Evolutionary conservation across 1,139 yeast species (phyloP), one percentile per base, ranked within the genome.

Genomic region (Candida buenavistaensis): DNA sequence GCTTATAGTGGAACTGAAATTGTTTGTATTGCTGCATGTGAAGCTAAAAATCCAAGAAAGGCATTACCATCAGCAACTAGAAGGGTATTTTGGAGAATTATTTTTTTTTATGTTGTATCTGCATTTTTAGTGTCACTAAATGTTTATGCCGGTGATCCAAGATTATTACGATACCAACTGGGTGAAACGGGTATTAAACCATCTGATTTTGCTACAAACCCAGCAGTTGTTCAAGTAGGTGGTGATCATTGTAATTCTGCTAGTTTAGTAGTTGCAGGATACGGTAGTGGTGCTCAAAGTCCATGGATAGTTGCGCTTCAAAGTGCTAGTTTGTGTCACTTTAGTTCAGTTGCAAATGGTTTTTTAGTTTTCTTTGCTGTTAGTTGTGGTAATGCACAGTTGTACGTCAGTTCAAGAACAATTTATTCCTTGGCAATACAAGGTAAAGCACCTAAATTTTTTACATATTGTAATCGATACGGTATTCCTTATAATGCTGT

Each of bases 221-320:
- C 46, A 37, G 74, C 72, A 5, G 52, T 68, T n/a, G 39, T 57
- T n/a, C 56, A 55, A 33, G 65, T 59, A 14, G 76, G 75, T 2
- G 74, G 73, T 0, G 51, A 46, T 14, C 59, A 66, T 39, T 70
- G 76, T 46, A 44, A 52, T 2, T 48, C 59, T 25, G 52, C 52
- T n/a, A 46, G 65, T 1, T 43, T 60, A 1, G 52, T 61, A 3
- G 69, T 64, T 57, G 77, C 71, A 1, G 81, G 80, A 0, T 68
- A 60, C 42, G 68, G 76, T 4, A 78, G 74, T 50, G 86, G 84
- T 6, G 75, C 77, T 38, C 85, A 79, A 53, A 76, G 82, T 40
- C 90, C 95, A 0, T 86, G 92, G 89, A 75, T 84, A 14, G 80
- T 86, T 25, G 94, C 95, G 0, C 58, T 86, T 22, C 89, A 82